phyloP scores from a whole-genome alignment of 202 grass and related monocot species.

The Elaeis oleifera region DNA sequence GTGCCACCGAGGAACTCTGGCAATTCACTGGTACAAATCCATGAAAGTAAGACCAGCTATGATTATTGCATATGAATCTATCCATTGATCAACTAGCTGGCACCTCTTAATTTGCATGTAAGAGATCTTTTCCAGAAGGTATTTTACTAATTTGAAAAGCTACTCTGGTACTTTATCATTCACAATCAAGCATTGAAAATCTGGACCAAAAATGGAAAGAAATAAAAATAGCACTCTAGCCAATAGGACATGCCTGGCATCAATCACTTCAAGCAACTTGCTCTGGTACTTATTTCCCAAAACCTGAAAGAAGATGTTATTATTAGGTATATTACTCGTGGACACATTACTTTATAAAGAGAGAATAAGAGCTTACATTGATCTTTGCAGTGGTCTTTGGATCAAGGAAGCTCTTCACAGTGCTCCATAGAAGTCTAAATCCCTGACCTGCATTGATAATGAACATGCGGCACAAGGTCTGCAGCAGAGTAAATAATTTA shows the following conservation, averaged over 20 bases:
- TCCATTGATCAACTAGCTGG: too few species aligned
- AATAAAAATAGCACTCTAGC: not conserved
- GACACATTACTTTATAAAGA: not conserved
- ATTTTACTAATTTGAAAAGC: too few species aligned
- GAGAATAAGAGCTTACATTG: slow-evolving; percentile 42
- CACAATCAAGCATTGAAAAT: too few species aligned
- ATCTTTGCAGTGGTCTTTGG: slow-evolving; percentile 96
- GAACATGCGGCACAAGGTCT: slow-evolving; percentile 97
- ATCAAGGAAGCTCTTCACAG: slow-evolving; percentile 92
- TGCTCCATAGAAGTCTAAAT: slow-evolving; percentile 95
- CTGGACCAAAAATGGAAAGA: not conserved
- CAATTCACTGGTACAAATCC: slow-evolving; percentile 42
- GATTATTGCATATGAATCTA: not conserved
- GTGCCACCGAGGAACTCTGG: slow-evolving; percentile 90
- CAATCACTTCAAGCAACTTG: slow-evolving; percentile 90
- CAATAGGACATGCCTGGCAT: slow-evolving; percentile 49
- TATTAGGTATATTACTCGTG: not conserved
- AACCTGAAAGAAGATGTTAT: slow-evolving; percentile 35
- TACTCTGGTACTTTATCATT: too few species aligned
- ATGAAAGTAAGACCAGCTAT: slow-evolving; percentile 3
- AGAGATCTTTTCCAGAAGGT: too few species aligned
- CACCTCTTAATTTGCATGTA: too few species aligned
- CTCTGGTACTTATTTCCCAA: slow-evolving; percentile 93
- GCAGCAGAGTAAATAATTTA: slow-evolving; percentile 5
- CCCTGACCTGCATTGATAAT: slow-evolving; percentile 94